Evolutionary conservation across 192 early-diverging fungal genomes (phyloP).

Genomic region (Umbelopsis ramanniana): DNA sequence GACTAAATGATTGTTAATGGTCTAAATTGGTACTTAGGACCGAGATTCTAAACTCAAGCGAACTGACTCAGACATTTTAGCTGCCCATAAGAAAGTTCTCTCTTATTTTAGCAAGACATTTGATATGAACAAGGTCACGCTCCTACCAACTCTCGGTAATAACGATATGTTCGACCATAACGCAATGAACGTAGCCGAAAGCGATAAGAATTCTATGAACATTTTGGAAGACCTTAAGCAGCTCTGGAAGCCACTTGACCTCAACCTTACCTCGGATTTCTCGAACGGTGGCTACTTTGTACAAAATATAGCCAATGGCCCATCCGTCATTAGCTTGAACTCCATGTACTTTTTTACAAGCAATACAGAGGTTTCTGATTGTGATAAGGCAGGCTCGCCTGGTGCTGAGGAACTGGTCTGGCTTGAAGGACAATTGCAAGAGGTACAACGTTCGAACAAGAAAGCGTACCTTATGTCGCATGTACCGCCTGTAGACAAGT

Average conservation of each 20-base stretch:
- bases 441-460: constrained; percentile 2
- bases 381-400: constrained; percentile 23
- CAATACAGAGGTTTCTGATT: constrained; percentile 36
- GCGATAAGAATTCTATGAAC: background rate
- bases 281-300: constrained; percentile 39
- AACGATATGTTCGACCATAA: constrained; percentile 42
- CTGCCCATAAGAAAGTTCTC: constrained; percentile 28
- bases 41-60: constrained; percentile 26
- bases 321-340: constrained; percentile 35
- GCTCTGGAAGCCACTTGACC: constrained; percentile 38
- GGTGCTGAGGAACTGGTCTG: constrained; percentile 38
- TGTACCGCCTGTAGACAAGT: constrained; percentile 37
- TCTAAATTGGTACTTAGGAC: constrained; percentile 13
- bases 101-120: constrained; percentile 27
- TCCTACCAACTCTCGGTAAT: constrained; percentile 46
- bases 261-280: constrained; percentile 35
- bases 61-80: constrained; percentile 23
- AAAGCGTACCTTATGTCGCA: constrained; percentile 40
- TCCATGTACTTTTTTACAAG: constrained; percentile 38
- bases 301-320: constrained; percentile 36
- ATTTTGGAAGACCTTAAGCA: constrained; percentile 16
- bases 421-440: constrained; percentile 30
- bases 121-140: constrained; percentile 16
- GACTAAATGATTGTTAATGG: background rate
- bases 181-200: constrained; percentile 1